Percentiles rank a stretch among this genome's conserved stretches.
These are phyloP conservation scores for Chenopodium album DNA, from an alignment of 148 eudicot species.

Conservation along the genomic window DNA sequence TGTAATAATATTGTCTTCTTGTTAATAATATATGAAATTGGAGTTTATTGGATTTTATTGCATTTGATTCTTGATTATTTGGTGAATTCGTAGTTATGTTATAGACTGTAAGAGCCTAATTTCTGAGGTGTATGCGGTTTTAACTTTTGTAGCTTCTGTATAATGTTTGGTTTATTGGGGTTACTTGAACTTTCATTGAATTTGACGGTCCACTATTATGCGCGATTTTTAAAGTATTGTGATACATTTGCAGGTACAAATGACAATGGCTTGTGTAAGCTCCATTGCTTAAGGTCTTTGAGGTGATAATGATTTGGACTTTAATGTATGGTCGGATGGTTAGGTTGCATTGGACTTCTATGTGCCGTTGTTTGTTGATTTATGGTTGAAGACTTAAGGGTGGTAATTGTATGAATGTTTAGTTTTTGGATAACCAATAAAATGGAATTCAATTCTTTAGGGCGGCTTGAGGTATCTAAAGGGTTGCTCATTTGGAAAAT, in stretches of 20 bases:
- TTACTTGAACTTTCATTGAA: slow-evolving; percentile 11
- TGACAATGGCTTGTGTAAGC: slow-evolving; percentile 20
- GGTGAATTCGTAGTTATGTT: not conserved
- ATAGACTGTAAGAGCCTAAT: not conserved
- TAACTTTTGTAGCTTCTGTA: not conserved
- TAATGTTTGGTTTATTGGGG: not conserved
- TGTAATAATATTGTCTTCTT: not conserved
- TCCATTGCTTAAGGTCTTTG: slow-evolving; percentile 15
- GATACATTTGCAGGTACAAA: slow-evolving; percentile 23
- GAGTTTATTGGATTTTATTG: not conserved
- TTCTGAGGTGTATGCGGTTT: not conserved
- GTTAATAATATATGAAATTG: not conserved
- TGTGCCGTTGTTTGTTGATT: slow-evolving; percentile 14
- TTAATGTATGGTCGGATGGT: slow-evolving; percentile 17
- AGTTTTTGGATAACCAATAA: not conserved
- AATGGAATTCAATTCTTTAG: not conserved
- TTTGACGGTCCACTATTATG: not conserved
- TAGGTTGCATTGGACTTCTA: slow-evolving; percentile 22
- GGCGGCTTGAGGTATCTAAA: slow-evolving; percentile 1
- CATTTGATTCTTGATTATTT: not conserved
- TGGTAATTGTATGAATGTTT: not conserved
- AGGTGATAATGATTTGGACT: slow-evolving; percentile 29
- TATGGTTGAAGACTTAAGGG: slow-evolving; percentile 19
- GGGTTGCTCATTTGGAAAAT: slow-evolving; percentile 10
- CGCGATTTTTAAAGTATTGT: not conserved